Evolutionary conservation across 306 rosid genomes (phyloP).

Genomic region (Herpetospermum pedunculosum): DNA sequence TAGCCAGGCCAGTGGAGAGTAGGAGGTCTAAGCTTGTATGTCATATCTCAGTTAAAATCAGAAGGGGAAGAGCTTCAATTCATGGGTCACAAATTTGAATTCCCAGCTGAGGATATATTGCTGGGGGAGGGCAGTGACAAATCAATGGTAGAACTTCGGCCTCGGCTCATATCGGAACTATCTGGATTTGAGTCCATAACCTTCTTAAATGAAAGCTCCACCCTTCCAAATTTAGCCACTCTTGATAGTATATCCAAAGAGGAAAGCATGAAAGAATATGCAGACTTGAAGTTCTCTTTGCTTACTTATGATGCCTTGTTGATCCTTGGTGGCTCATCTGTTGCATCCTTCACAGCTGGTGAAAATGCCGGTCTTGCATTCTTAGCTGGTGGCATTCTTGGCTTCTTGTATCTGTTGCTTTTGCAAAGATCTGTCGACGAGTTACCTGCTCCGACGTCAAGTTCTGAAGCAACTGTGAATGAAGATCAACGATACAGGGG

Average conservation of each 20-base stretch:
- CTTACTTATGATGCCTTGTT: constrained; percentile 64
- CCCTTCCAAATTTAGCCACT: constrained; percentile 12
- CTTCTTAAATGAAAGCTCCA: constrained; percentile 25
- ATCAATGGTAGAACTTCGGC: constrained; percentile 71
- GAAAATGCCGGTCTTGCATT: constrained; percentile 49
- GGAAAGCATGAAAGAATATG: constrained; percentile 72
- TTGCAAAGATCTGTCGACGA: constrained; percentile 82
- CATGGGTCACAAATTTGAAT: constrained; percentile 40
- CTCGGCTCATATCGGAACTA: constrained; percentile 31
- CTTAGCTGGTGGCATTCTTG: constrained; percentile 65
- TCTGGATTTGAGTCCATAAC: constrained; percentile 32
- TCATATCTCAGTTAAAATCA: constrained; percentile 24
- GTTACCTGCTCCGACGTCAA: constrained; percentile 30
- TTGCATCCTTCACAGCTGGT: constrained; percentile 39
- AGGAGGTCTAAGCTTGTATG: constrained; percentile 43
- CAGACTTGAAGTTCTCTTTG: constrained; percentile 69
- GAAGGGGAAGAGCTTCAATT: constrained; percentile 17
- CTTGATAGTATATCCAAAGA: constrained; percentile 34
- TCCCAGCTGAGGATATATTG: constrained; percentile 43
- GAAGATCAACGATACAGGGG: constrained; percentile 7
- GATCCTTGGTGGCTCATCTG: constrained; percentile 43
- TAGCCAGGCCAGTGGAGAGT: constrained; percentile 91
- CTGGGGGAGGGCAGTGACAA: constrained; percentile 61
- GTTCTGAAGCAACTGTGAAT: not conserved
- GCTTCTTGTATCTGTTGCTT: constrained; percentile 72